Conservation (phyloP, 2,329 filamentous ascomycete genomes). For the Clarireedia paspali region DNA sequence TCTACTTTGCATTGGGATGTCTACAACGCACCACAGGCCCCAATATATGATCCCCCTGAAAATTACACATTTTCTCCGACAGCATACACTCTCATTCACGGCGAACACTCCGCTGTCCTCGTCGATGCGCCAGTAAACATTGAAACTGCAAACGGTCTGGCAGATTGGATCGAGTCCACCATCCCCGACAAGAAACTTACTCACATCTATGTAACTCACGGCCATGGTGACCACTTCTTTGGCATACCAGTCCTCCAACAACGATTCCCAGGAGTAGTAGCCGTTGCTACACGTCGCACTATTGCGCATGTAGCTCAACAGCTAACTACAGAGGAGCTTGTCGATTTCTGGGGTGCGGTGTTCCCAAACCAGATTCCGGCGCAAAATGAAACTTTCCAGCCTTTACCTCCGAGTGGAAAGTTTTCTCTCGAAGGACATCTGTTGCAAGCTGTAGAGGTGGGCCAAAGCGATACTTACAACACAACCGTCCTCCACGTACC, state of each 20-base stretch:
- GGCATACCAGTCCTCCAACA: slow-evolving; percentile 26
- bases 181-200: slow-evolving; percentile 24
- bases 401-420: background rate
- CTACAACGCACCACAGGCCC: background rate
- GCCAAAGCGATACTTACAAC: slow-evolving; percentile 27
- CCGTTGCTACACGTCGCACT: background rate
- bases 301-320: background rate
- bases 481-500: slow-evolving; percentile 28
- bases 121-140: background rate
- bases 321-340: background rate
- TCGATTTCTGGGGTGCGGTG: background rate
- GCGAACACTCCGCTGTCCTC: background rate
- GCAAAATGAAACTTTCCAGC: background rate
- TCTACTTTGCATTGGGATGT: background rate
- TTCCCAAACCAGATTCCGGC: background rate
- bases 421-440: background rate
- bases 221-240: slow-evolving; percentile 35
- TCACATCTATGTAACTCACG: slow-evolving; percentile 35
- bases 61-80: slow-evolving; percentile 1
- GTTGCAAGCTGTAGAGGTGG: slow-evolving; percentile 18
- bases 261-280: slow-evolving; percentile 25
- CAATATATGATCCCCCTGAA: background rate
- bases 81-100: background rate
- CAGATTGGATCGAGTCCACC: slow-evolving; percentile 30
- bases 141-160: slow-evolving; percentile 18